Conservation (phyloP, 352 stramenopile genomes). For the Pseudoperonospora humuli region DNA sequence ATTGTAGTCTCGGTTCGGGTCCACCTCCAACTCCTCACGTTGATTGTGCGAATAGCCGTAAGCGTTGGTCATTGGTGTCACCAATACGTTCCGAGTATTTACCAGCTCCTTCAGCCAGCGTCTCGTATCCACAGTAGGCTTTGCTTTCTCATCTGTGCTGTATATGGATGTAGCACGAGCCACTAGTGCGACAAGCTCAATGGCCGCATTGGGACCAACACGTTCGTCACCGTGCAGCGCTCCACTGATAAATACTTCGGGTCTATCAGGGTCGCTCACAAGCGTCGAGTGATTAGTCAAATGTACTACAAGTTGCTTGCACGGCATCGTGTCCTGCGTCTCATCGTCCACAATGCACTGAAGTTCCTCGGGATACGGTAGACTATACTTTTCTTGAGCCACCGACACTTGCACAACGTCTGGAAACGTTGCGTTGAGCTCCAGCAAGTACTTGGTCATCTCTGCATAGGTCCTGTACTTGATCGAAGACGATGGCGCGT, state of each 20-base stretch:
- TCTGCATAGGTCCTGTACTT: constrained; percentile 66
- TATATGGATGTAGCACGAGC: constrained; percentile 48
- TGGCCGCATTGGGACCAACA: constrained; percentile 85
- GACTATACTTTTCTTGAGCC: constrained; percentile 73
- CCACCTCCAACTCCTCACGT: constrained; percentile 82
- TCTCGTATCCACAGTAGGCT: constrained; percentile 39
- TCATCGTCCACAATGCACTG: constrained; percentile 45
- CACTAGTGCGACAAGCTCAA: constrained; percentile 88
- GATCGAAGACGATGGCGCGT: constrained; percentile 9
- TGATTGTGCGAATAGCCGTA: constrained; percentile 85
- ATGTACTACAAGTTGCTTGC: constrained; percentile 82
- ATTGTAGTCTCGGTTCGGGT: constrained; percentile 98
- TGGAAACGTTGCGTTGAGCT: constrained; percentile 68
- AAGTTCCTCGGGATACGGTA: constrained; percentile 68
- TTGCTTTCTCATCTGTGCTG: constrained; percentile 12
- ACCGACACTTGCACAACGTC: constrained; percentile 73
- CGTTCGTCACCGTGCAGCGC: constrained; percentile 95
- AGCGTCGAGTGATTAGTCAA: constrained; percentile 86
- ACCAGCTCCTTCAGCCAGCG: constrained; percentile 76
- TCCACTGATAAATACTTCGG: constrained; percentile 95
- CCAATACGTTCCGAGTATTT: constrained; percentile 72
- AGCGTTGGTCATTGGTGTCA: constrained; percentile 92
- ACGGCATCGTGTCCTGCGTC: constrained; percentile 30
- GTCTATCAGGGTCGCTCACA: constrained; percentile 49
- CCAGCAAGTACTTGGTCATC: constrained; percentile 51